These are phyloP conservation scores for Orbilia oligospora DNA, from an alignment of 2,329 filamentous ascomycete species.

Conservation along the genomic window DNA sequence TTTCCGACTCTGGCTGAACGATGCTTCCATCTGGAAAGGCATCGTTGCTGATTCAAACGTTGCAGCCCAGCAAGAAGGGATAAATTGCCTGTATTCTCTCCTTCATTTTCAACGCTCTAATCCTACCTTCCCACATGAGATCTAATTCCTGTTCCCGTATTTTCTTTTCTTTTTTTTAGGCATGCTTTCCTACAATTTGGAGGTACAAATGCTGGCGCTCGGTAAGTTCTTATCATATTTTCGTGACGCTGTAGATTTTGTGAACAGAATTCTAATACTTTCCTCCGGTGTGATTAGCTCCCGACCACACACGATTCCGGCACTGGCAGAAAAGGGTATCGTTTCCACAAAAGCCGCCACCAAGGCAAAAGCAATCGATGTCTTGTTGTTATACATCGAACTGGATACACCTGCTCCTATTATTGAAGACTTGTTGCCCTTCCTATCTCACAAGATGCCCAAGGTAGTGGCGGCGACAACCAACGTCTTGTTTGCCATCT, in stretches of 20 bases:
- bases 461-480: slow-evolving; percentile 86
- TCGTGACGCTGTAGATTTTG: not conserved
- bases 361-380: slow-evolving; percentile 88
- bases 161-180: slow-evolving; percentile 7
- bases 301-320: slow-evolving; percentile 79
- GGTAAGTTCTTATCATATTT: slow-evolving; percentile 68
- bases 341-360: slow-evolving; percentile 88
- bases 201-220: slow-evolving; percentile 81
- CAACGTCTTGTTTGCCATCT: slow-evolving; percentile 83
- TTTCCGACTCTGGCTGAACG: slow-evolving; percentile 88
- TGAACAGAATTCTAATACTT: slow-evolving; percentile 9
- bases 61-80: slow-evolving; percentile 92
- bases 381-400: slow-evolving; percentile 89
- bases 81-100: slow-evolving; percentile 79
- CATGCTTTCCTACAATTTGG: slow-evolving; percentile 89
- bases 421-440: slow-evolving; percentile 89
- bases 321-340: slow-evolving; percentile 92
- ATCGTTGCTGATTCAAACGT: slow-evolving; percentile 96
- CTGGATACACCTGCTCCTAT: slow-evolving; percentile 87
- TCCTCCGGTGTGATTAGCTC: slow-evolving; percentile 71
- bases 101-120: not conserved
- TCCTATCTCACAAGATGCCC: slow-evolving; percentile 87
- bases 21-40: slow-evolving; percentile 89
- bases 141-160: slow-evolving; percentile 9
- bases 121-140: not conserved